These are phyloP conservation scores for Xylariaceae sp. DNA, from an alignment of 2,329 filamentous ascomycete species.

Conservation along the genomic window DNA sequence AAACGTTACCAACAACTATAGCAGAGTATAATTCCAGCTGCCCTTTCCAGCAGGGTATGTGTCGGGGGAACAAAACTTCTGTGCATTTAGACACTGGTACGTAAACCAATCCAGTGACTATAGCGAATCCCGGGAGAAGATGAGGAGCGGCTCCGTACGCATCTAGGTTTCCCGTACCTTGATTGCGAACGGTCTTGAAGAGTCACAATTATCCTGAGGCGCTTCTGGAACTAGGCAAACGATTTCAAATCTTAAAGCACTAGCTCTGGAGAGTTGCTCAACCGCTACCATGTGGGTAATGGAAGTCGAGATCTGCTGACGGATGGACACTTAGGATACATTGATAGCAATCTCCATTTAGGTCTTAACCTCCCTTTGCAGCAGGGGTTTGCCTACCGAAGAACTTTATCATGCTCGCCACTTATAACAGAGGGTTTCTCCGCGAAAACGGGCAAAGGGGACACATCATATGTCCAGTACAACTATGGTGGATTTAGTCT, in stretches of 20 bases:
- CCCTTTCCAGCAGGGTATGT: conserved; percentile 11
- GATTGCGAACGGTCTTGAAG: too few species aligned
- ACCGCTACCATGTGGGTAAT: neutral
- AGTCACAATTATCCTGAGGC: too few species aligned
- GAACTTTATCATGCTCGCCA: conserved; percentile 13
- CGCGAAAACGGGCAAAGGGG: neutral
- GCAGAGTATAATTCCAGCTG: conserved; percentile 6
- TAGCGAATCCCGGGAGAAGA: neutral
- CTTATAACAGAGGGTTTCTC: conserved; percentile 9
- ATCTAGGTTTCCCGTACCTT: too few species aligned
- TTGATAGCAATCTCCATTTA: conserved; percentile 14
- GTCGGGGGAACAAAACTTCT: conserved; percentile 4
- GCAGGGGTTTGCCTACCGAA: conserved; percentile 7
- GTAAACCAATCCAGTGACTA: neutral
- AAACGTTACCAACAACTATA: neutral
- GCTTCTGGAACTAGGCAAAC: too few species aligned
- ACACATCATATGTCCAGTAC: neutral
- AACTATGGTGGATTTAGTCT: neutral
- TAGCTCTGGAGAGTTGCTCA: too few species aligned
- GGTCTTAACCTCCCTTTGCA: conserved; percentile 11
- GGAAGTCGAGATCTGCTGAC: neutral
- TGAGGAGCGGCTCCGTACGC: too few species aligned
- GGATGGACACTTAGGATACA: conserved; percentile 2
- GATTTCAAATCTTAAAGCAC: too few species aligned
- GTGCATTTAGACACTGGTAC: neutral